Evolutionary conservation across 2,329 filamentous ascomycete species (phyloP), one percentile per base, ranked within the genome.

Genomic region (Dactylellina haptotyla): DNA sequence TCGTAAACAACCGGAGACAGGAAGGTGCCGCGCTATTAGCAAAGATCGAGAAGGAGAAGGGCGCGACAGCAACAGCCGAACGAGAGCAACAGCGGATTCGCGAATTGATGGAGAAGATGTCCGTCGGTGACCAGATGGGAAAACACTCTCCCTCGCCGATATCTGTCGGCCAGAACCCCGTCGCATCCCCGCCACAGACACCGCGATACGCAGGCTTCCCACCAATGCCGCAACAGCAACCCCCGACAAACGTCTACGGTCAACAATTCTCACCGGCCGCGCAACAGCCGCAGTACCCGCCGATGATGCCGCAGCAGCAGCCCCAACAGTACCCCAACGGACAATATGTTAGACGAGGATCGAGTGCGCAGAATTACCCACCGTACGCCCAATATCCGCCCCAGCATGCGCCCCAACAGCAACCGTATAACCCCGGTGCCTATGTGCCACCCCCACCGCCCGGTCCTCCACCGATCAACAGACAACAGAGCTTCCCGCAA

Each of bases 91-190:
- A 96, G 78, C 87, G 94, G 63, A 83, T 99, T 64, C 88, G 91
- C 66, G 90, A 91, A 43, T 84, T 99, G 41, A 98, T 99, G 95
- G 93, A 97, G 79, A 88, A 93, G 61, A 94, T 98, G 88, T 93
- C 93, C 1, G 90, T 97, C 82, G 92, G 94, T n/a, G 83, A 77
- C 39, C 81, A 84, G 39, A 78, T 82, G n/a, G 78, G 81, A 20
- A 79, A 80, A 66, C 77, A 80, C 80, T 41, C 79, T 81, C 9
- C 81, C 78, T 20, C 78, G 79, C 75, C 78, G 78, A 25, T 74
- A 81, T 16, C 76, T 79, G 30, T 79, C 81, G 57, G 81, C 82
- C 56, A 75, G 46, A 79, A 82, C 14, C 80, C 81, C 23, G 81
- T 82, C 41, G 81, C 83, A 34, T 81, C 84, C n/a, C 80, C 83